Base-by-base conservation (phyloP, 2,329 filamentous ascomycete genomes). In the Alternaria angustiovoidea region DNA sequence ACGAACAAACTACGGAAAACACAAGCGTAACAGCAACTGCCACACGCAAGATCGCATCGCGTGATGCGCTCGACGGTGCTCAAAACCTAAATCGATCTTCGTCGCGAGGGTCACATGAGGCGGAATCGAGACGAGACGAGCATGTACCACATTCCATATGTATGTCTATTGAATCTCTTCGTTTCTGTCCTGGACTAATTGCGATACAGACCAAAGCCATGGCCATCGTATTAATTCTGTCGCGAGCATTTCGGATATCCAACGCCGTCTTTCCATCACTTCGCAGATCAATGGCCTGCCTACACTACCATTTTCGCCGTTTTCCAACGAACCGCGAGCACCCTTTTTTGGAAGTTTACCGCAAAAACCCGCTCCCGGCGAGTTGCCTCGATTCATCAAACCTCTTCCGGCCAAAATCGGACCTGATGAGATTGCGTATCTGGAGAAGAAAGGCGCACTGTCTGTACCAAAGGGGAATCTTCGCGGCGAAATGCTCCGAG, bases 371-470 rank as follows among this genome's bases (percentile, higher is more conserved):
- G 67, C 68, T 67, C 76, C 73, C 34, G 78, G 81, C 46, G 79
- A 83, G 30, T 82, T 89, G 32, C 87, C 87, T 7, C 77, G 88
- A 57, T 97, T 93, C 74, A 88, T 97, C 72, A 91, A 92, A 71
- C 89, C 92, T 24, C 83, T 97, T 7, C 93, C 93, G 1, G 79
- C 86, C 43, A 90, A 90, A 72, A 90, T 97, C 68, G 88, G 90
- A 6, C 84, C 87, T 14, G 93, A 96, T 68, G 94, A 97, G 80
- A 87, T 96, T 62, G 86, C 89, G 57, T 97, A 95, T 77, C 85
- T 97, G 57, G 86, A 89, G 63, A 87, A 89, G 74, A 97, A 97
- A 82, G 93, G 93, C 5, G 93, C 93, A 1, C 82, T 97, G 66
- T 88, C 88, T 2, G 86, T 97, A 41, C 94, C 94, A 2, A 84